phyloP scores from a whole-genome alignment of 139 green algal species.

The Yamagishiella unicocca region DNA sequence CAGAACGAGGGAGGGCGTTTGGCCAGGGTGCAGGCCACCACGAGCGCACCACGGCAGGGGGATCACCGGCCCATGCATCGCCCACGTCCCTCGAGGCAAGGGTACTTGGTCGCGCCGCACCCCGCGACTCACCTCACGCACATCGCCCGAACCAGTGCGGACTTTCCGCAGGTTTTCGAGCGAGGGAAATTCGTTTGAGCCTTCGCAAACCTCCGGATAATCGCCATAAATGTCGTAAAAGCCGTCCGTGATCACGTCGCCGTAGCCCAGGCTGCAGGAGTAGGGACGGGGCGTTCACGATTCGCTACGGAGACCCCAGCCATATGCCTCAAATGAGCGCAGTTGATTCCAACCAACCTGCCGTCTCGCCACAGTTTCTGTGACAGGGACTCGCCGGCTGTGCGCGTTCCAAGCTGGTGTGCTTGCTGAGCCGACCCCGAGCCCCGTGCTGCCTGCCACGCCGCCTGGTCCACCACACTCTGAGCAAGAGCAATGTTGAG shows the following conservation, averaged over 20 bases:
- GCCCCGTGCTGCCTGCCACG: neutral
- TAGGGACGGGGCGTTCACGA: no score
- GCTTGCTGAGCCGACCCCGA: neutral
- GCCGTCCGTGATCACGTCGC: conserved; percentile 48
- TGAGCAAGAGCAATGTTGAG: neutral
- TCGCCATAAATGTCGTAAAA: conserved; percentile 56
- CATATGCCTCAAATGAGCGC: no score
- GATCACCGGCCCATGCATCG: no score
- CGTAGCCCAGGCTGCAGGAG: conserved; percentile 47
- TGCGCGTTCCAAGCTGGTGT: neutral
- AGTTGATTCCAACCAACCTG: neutral
- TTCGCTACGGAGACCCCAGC: no score
- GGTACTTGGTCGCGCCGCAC: neutral
- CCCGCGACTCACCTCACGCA: conserved; percentile 48
- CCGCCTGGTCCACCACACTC: conserved; percentile 19
- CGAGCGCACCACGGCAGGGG: no score
- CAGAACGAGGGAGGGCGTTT: no score
- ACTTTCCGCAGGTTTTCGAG: conserved; percentile 48
- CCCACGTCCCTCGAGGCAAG: no score
- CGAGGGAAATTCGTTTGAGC: conserved; percentile 41
- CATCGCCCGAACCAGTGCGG: conserved; percentile 29
- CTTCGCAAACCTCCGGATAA: conserved; percentile 56
- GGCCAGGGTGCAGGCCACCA: no score
- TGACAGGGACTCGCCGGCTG: conserved; percentile 3
- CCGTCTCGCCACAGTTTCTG: conserved; percentile 9